These are phyloP conservation scores for Alternaria viburni DNA, from an alignment of 2,329 filamentous ascomycete genomes.

Conservation along the genomic window DNA sequence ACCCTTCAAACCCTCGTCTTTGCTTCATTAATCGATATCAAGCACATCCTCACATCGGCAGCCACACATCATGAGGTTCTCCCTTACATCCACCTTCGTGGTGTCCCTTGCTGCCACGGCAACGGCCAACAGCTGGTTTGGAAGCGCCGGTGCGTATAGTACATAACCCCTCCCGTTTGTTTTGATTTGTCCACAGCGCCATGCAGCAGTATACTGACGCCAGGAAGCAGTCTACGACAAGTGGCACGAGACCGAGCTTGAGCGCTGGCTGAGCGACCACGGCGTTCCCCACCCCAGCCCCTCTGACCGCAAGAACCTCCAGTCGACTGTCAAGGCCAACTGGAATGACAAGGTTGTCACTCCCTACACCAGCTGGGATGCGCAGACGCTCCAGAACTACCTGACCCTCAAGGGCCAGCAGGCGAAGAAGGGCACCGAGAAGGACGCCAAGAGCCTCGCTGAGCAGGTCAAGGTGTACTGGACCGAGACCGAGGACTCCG, in stretches of 20 bases:
- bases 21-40: constrained; percentile 30
- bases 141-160: constrained; percentile 74
- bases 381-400: constrained; percentile 70
- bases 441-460: constrained; percentile 72
- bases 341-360: constrained; percentile 80
- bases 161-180: constrained; percentile 14
- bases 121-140: constrained; percentile 83
- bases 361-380: constrained; percentile 80
- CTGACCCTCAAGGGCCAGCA: constrained; percentile 74
- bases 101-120: constrained; percentile 74
- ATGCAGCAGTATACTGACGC: constrained; percentile 26
- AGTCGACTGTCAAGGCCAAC: constrained; percentile 85
- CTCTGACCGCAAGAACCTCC: constrained; percentile 92
- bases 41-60: constrained; percentile 14
- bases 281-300: constrained; percentile 88
- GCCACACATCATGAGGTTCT: constrained; percentile 73
- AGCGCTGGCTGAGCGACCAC: constrained; percentile 94
- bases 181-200: not conserved
- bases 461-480: constrained; percentile 73
- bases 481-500: constrained; percentile 80
- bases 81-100: constrained; percentile 70
- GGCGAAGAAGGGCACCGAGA: constrained; percentile 68
- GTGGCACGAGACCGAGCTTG: constrained; percentile 97
- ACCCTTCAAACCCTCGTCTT: constrained; percentile 10
- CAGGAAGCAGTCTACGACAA: constrained; percentile 83